Percentiles rank a stretch among this genome's conserved stretches.
Conservation (phyloP, 352 stramenopile genomes). For the Pilasporangium apinafurcum region DNA sequence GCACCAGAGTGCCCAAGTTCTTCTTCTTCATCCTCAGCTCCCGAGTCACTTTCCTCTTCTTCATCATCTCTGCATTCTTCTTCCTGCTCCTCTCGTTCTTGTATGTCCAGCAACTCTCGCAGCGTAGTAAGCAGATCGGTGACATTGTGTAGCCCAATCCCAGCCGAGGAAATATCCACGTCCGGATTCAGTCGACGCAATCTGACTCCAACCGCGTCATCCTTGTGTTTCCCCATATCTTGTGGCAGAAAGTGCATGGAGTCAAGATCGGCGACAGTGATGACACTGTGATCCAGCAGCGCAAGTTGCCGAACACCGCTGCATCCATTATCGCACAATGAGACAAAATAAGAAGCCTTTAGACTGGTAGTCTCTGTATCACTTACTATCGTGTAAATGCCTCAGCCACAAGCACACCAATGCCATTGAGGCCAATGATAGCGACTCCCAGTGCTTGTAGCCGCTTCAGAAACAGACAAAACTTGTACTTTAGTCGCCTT, state of each 20-base stretch:
- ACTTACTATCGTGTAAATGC: conserved; percentile 35
- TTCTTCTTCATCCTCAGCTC: conserved; percentile 1
- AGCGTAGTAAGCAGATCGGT: conserved; percentile 8
- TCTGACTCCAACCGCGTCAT: conserved; percentile 15
- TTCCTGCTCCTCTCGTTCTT: neutral
- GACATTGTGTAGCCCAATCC: conserved; percentile 5
- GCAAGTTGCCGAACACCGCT: conserved; percentile 36
- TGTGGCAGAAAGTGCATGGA: conserved; percentile 22
- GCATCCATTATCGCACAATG: neutral
- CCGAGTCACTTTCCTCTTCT: conserved; percentile 1
- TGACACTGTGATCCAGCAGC: conserved; percentile 18
- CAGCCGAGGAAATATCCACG: conserved; percentile 11
- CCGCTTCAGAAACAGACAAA: conserved; percentile 9
- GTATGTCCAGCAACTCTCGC: neutral
- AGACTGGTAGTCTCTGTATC: too few species aligned
- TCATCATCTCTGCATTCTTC: neutral
- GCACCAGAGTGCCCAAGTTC: neutral
- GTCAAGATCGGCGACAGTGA: conserved; percentile 22
- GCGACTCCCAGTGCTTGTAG: conserved; percentile 22
- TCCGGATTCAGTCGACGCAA: conserved; percentile 24
- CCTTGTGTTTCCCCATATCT: conserved; percentile 22
- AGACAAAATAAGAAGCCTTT: too few species aligned
- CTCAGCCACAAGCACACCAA: conserved; percentile 31
- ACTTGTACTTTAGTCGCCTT: neutral
- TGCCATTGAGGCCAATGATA: conserved; percentile 35